A percentile compares a stretch with the other conserved stretches of the same genome.
These are phyloP conservation scores for Panaeolus cyanescens DNA, from an alignment of 768 basidiomycete species.

Conservation along the genomic window DNA sequence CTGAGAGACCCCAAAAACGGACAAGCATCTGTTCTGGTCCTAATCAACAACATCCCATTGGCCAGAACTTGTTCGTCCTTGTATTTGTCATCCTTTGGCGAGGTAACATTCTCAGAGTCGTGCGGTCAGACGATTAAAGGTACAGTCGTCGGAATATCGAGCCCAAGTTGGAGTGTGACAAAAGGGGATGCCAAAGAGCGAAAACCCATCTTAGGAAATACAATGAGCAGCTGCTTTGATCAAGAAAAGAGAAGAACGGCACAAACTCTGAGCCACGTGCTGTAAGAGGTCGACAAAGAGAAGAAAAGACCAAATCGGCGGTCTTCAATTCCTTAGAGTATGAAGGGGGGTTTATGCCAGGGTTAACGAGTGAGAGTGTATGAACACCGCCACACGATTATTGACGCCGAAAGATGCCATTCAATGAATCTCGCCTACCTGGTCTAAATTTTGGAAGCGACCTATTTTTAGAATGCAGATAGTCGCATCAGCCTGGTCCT, in stretches of 20 bases:
- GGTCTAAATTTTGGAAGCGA: neutral
- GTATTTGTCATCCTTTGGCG: neutral
- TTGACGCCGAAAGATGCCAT: neutral
- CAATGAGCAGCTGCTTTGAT: constrained; percentile 7
- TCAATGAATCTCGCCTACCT: neutral
- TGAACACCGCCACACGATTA: constrained; percentile 15
- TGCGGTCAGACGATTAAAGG: neutral
- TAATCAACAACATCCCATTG: neutral
- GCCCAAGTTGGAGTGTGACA: neutral
- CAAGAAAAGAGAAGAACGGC: constrained; percentile 12
- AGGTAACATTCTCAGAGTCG: neutral
- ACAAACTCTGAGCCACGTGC: constrained; percentile 21
- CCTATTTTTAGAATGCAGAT: neutral
- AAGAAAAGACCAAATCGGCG: constrained; percentile 19
- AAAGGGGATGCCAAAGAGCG: constrained; percentile 5
- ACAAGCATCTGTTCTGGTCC: neutral
- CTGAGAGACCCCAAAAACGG: constrained; percentile 2
- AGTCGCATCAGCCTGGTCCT: neutral
- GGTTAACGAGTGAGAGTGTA: constrained; percentile 17
- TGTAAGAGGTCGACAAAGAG: constrained; percentile 22
- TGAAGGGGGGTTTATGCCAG: constrained; percentile 9
- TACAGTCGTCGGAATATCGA: neutral
- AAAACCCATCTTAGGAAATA: constrained; percentile 10
- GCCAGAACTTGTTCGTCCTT: neutral
- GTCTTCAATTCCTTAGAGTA: constrained; percentile 11